Evolutionary conservation across 2,329 filamentous ascomycete genomes (phyloP), one percentile per base, ranked within the genome.

Genomic region (Aspergillus aculeatus): DNA sequence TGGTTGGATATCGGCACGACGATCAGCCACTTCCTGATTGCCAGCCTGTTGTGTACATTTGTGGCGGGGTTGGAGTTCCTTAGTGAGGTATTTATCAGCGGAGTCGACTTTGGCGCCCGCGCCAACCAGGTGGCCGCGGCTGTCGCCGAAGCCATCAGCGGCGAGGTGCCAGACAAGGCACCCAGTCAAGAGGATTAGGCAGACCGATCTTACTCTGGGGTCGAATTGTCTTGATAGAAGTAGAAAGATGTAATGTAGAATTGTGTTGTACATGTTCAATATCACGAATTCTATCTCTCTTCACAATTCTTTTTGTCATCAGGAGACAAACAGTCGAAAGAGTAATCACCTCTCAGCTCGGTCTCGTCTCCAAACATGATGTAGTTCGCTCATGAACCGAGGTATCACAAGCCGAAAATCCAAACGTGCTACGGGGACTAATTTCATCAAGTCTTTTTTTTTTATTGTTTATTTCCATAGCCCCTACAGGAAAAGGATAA

Each of bases 1-100:
- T 99, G 95, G 95, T 79, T 99, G 61, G 95, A 99, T 73, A 99
- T 99, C 72, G 95, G 95, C 32, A 96, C 92, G 29, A 97, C 92
- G 3, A 99, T 99, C 66, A 96, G 87, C 70, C 93, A 98, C 74
- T 99, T 98, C 76, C 87, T 88, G 62, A 98, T 99, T 78, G 94
- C 92, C 19, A 97, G 92, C 75, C 75, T 91, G 67, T 73, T 98
- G 49, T 95, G 92, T 67, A 88, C 96, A 9, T 99, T 99, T 78
- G 92, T 99, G 48, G 91, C 92, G 0, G 87, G 84, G 14, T 78
- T 99, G 50, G 95, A 99, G 78, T 88, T 89, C 16, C 85, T 96
- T 3, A 96, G 92, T 71, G 90, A 91, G 69, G 76, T 90, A 51
- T 91, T 97, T 65, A 90, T 96, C 54, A 82, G 86, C 10, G 94